Evolutionary conservation across 768 basidiomycete species (phyloP), one percentile per base, ranked within the genome.

Genomic region (Cystofilobasidium bisporidii): DNA sequence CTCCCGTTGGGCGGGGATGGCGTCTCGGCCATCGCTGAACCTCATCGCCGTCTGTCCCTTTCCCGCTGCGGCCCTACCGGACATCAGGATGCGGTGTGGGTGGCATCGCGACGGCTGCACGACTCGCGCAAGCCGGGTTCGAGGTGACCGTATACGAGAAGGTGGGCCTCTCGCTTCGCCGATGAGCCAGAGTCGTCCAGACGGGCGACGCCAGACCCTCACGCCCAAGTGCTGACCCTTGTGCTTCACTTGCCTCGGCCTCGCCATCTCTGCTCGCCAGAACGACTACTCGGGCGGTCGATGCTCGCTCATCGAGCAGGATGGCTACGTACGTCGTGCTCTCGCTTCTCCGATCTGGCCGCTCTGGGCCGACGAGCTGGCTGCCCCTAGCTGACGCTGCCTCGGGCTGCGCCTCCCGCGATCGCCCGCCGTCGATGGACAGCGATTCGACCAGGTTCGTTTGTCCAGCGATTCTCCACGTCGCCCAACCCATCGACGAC

Each of bases 271-370:
- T n/a, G n/a, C n/a, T n/a, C n/a, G n/a, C 28, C 47, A 63, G 78
- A 80, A 80, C 65, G 76, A 74, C 40, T 78, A 76, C 64, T 74
- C 76, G 18, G 79, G 79, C 15, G 79, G 79, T n/a, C 73, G 79
- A 64, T 80, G 79, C 71, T 77, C 75, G 64, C 60, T 79, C 59
- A 75, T 79, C 57, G 74, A 77, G 61, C 72, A 77, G 40, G 53
- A 40, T 55, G 63, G 64, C 18, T 63, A 70, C 48, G 71, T 71
- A 36, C n/a, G 71, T 68, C 28, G 30, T 28, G 26, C 38, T 38
- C 1, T 33, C 30, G 3, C 26, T 17, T 9, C 43, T 4, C 22
- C 30, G 11, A 10, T n/a, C 22, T 41, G 9, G 40, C 43, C 20
- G 17, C 3, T 17, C 43, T 36, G 36, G 36, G 12, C 43, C 20